phyloP scores from a whole-genome alignment of 2,329 filamentous ascomycete genomes.

The Cordyceps cicadae region DNA sequence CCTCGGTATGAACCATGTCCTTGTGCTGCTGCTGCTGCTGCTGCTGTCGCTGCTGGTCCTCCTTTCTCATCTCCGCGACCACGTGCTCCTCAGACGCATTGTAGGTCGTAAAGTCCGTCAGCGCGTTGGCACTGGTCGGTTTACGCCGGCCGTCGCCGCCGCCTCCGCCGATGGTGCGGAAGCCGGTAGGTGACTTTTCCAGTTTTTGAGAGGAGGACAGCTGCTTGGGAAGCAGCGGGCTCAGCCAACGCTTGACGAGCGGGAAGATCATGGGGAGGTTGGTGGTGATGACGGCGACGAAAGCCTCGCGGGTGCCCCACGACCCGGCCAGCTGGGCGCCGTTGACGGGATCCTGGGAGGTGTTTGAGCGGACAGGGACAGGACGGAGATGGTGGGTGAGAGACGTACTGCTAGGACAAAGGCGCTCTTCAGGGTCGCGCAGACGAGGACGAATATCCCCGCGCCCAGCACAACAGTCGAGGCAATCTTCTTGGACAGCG shows the following conservation, averaged over 20 bases:
- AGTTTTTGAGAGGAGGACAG: neutral
- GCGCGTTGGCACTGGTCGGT: neutral
- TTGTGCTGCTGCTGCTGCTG: neutral
- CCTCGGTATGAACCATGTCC: neutral
- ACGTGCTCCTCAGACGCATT: neutral
- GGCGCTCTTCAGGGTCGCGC: constrained; percentile 29
- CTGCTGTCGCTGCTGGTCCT: neutral
- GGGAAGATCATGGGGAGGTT: constrained; percentile 39
- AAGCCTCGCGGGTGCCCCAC: constrained; percentile 36
- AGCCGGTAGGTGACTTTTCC: constrained; percentile 12
- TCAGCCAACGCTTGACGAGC: constrained; percentile 32
- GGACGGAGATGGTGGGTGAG: neutral
- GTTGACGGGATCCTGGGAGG: constrained; percentile 29
- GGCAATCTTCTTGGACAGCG: constrained; percentile 28
- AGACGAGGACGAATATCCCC: constrained; percentile 32
- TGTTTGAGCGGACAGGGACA: neutral
- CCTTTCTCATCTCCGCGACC: neutral
- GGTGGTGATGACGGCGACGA: constrained; percentile 35
- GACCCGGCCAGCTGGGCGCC: constrained; percentile 32
- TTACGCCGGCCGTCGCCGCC: neutral
- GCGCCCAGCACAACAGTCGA: constrained; percentile 29
- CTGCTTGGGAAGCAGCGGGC: constrained; percentile 20
- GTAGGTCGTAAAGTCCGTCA: neutral
- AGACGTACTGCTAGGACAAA: constrained; percentile 28
- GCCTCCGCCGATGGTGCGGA: constrained; percentile 14